Evolutionary conservation across 371 early-diverging fungal genomes (phyloP), one percentile per base, ranked within the genome.

Genomic region (Mucor mucedo): DNA sequence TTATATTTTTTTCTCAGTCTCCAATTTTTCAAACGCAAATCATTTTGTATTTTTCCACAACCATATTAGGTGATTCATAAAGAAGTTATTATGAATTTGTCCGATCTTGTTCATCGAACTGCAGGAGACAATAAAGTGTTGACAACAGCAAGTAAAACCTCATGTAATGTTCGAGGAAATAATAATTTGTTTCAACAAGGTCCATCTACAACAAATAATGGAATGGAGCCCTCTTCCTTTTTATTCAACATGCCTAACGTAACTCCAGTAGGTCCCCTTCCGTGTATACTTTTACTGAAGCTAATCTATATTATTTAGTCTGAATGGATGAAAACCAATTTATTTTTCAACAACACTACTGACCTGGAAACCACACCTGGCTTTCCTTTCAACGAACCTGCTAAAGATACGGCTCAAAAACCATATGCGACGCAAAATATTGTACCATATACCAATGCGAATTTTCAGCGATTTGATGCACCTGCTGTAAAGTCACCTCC

Each of bases 71-170:
- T 32, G 13, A 49, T 47, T 29, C 28, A 33, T 45, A 21, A 39
- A 42, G 40, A 52, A n/a, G 41, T 11, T 53, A 52, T 53, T 65
- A 73, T 73, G 73, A 73, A 73, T 68, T 63, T 73, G 65, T 73
- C 73, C 58, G 65, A 73, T 62, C 70, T 73, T 55, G 73, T 73
- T 53, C 73, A 73, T 70, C 61, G 70, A 61, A 67, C 67, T 64
- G 62, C 68, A 40, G 68, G 70, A 58, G 70, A 67, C 47, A 66
- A 62, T 44, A 63, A 70, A 32, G 35, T 45, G n/a, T 40, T 53
- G 57, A 44, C 40, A 55, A 28, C 50, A 50, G 44, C 44, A 42
- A 42, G n/a, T n/a, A n/a, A n/a, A 42, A 50, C 50, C 9, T 50
- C 50, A 27, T 44, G 16, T 30, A 32, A 16, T 35, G 35, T 35